Evolutionary conservation across 805 yeast genomes (phyloP).

Genomic region (Wickerhamomyces rabaulensis): DNA sequence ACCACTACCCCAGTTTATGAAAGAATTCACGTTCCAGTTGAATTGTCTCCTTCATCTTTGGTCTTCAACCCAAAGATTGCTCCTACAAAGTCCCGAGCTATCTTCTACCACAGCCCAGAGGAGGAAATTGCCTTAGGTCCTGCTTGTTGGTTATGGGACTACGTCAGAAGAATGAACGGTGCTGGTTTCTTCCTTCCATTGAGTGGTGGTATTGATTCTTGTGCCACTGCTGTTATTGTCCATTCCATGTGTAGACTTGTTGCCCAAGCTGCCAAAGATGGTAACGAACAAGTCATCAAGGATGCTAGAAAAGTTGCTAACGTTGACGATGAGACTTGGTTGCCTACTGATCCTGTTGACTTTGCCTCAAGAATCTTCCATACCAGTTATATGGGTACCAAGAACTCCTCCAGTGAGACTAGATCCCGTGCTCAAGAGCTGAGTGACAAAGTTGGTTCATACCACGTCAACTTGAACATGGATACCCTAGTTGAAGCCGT

Average conservation of each 20-base stretch:
- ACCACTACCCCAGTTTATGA: slow-evolving; percentile 30
- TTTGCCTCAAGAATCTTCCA: slow-evolving; percentile 74
- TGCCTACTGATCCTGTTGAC: slow-evolving; percentile 71
- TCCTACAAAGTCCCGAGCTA: slow-evolving; percentile 49
- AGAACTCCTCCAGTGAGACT: slow-evolving; percentile 86
- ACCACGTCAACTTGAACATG: slow-evolving; percentile 90
- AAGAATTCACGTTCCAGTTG: slow-evolving; percentile 56
- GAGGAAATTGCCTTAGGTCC: slow-evolving; percentile 98
- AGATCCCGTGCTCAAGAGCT: slow-evolving; percentile 74
- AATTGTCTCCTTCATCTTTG: slow-evolving; percentile 54
- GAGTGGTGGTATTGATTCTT: slow-evolving; percentile 96
- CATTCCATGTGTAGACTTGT: slow-evolving; percentile 92
- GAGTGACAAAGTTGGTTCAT: slow-evolving; percentile 74
- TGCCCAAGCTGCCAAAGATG: slow-evolving; percentile 57
- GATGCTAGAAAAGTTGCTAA: slow-evolving; percentile 73
- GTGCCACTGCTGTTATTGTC: slow-evolving; percentile 94
- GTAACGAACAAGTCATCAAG: slow-evolving; percentile 66
- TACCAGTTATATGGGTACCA: slow-evolving; percentile 94
- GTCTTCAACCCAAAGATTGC: slow-evolving; percentile 55
- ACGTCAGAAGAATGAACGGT: slow-evolving; percentile 82
- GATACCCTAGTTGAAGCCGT: slow-evolving; percentile 76
- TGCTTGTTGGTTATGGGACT: slow-evolving; percentile 99
- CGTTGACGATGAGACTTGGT: slow-evolving; percentile 45
- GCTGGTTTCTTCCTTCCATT: slow-evolving; percentile 91
- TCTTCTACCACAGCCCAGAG: slow-evolving; percentile 75